Base-by-base conservation (phyloP, 768 basidiomycete species). In the Candolleomyces aberdarensis region DNA sequence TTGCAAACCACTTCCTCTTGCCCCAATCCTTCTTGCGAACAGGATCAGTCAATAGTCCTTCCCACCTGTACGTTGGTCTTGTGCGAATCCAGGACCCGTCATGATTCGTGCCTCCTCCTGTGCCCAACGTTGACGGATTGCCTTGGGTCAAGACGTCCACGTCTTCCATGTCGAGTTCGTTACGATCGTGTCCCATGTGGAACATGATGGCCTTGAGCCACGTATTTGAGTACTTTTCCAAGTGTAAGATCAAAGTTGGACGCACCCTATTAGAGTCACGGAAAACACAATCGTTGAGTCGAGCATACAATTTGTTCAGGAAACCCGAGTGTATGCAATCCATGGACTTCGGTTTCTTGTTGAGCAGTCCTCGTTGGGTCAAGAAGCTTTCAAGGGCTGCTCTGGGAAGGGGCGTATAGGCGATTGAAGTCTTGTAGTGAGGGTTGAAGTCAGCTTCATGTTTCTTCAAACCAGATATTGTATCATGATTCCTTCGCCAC, bases 41-140 rank as follows among this genome's bases (percentile, higher is more conserved):
- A 15, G 82, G 79, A 69, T 88, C 87, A 15, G 75, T 79, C 31
- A 88, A 73, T 17, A 89, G 80, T 13, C 83, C 86, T 74, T 91
- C 89, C 88, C 88, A 91, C 39, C 83, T 79, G 70, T 86, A 91
- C 15, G 76, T 73, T 1, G 85, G 85, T 10, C 91, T 82, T 0
- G 83, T 74, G 10, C 83, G 82, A 56, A 91, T 86, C 47, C 75
- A 76, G 1, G 76, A 72, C 62, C 85, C 83, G 66, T 91, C 85
- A 63, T 89, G 83, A 66, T 90, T 86, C 0, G 90, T 91, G 5
- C 86, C 87, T n/a, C 78, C 83, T 1, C 86, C 86, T 1, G 86
- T 88, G 4, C 85, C 88, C 20, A 87, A 70, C 3, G 82, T 84
- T 3, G 87, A 86, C 1, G 82, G 70, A 43, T 74, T 77, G 15